These are phyloP conservation scores for Daldinia decipiens DNA, from an alignment of 495 filamentous ascomycete species.

Conservation along the genomic window DNA sequence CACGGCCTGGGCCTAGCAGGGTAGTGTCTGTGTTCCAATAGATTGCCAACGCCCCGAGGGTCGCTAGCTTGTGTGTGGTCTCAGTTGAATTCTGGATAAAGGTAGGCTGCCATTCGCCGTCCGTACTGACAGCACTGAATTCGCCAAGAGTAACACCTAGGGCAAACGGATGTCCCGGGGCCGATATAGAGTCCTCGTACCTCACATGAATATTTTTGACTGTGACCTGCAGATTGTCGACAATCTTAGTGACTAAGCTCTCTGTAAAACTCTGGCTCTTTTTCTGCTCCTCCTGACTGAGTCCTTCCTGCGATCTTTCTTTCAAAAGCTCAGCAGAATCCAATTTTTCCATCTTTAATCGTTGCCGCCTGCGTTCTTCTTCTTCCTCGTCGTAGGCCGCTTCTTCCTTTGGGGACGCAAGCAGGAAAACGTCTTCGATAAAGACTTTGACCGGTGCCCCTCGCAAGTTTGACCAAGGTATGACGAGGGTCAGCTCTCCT, in stretches of 20 bases:
- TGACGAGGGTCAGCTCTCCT: slow-evolving; percentile 86
- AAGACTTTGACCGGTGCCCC: slow-evolving; percentile 93
- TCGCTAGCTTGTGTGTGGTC: slow-evolving; percentile 91
- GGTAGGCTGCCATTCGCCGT: slow-evolving; percentile 90
- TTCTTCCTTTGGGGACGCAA: slow-evolving; percentile 94
- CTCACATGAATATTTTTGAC: slow-evolving; percentile 98
- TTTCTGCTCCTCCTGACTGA: slow-evolving; percentile 92
- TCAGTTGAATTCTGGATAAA: slow-evolving; percentile 87
- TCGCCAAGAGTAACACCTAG: slow-evolving; percentile 91
- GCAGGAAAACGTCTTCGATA: slow-evolving; percentile 95
- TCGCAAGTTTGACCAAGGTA: slow-evolving; percentile 95
- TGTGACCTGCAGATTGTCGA: slow-evolving; percentile 96
- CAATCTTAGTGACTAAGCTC: slow-evolving; percentile 92
- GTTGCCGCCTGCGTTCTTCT: slow-evolving; percentile 81
- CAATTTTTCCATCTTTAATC: slow-evolving; percentile 95
- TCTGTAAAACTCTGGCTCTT: slow-evolving; percentile 96
- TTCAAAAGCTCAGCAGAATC: slow-evolving; percentile 94
- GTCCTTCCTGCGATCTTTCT: slow-evolving; percentile 89
- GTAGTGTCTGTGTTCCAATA: slow-evolving; percentile 97
- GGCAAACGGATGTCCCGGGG: slow-evolving; percentile 94
- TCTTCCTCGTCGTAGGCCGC: slow-evolving; percentile 92
- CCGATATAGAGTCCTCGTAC: slow-evolving; percentile 97
- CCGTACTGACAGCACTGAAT: slow-evolving; percentile 95
- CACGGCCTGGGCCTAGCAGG: slow-evolving; percentile 80
- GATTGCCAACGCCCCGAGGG: slow-evolving; percentile 83